These are phyloP conservation scores for Daedaleopsis nitida DNA, from an alignment of 768 basidiomycete species.

Conservation along the genomic window DNA sequence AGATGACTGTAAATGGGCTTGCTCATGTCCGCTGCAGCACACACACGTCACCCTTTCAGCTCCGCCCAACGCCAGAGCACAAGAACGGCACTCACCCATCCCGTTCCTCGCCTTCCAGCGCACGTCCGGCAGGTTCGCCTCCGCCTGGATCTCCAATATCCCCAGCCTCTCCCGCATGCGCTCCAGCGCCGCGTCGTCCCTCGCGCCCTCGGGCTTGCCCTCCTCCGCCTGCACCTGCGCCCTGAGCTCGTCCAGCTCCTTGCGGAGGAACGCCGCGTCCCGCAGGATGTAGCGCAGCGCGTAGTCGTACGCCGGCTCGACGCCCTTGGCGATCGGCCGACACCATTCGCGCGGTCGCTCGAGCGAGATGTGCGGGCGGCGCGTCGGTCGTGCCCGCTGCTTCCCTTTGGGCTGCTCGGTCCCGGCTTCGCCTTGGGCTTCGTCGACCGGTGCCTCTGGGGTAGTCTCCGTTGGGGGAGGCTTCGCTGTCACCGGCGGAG, in stretches of 20 bases:
- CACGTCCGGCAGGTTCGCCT: constrained; percentile 81
- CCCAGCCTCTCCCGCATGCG: constrained; percentile 49
- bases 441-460: background rate
- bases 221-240: constrained; percentile 28
- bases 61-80: background rate
- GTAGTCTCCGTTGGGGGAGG: constrained; percentile 4
- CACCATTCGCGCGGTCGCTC: constrained; percentile 63
- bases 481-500: constrained; percentile 16
- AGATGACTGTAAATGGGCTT: constrained; percentile 76
- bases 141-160: constrained; percentile 76
- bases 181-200: constrained; percentile 43
- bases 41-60: background rate
- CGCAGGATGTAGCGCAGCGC: constrained; percentile 69
- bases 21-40: constrained; percentile 61
- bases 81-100: constrained; percentile 57
- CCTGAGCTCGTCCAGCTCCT: constrained; percentile 44
- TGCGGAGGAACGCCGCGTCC: constrained; percentile 57
- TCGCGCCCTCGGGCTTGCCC: constrained; percentile 28
- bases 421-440: background rate
- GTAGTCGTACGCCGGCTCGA: constrained; percentile 82
- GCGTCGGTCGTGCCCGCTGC: constrained; percentile 25
- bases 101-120: constrained; percentile 79
- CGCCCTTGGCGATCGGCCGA: constrained; percentile 58
- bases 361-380: constrained; percentile 54
- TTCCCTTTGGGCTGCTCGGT: constrained; percentile 10